Evolutionary conservation across 768 basidiomycete species (phyloP), one percentile per base, ranked within the genome.

Genomic region (Epithele typhae): DNA sequence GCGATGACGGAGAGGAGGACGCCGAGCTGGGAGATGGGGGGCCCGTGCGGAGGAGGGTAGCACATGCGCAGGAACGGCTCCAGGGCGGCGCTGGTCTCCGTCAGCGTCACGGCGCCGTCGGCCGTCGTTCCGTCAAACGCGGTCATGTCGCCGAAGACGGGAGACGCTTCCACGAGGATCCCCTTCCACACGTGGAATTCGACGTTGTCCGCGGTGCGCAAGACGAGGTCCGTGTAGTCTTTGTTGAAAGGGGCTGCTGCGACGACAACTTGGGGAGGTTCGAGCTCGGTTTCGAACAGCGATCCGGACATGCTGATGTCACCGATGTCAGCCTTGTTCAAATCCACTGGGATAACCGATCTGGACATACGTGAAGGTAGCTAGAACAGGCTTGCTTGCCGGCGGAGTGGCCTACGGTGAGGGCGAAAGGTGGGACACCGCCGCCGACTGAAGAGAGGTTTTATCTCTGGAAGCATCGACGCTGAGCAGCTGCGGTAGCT

Each of bases 121-220:
- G 47, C 38, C 2, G 42, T 34, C 2, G 57, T 48, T 27, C 51
- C 55, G 5, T 54, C 53, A 21, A 57, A 35, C 25, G 45, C 39
- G 49, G 58, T 49, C 54, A 60, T 52, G 46, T 52, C 53, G 14
- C 53, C 47, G 43, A 56, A 56, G 35, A 56, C 45, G 38, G 34
- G 45, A 9, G 55, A 56, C 4, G 51, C 48, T 27, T 52, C 45
- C 22, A 48, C 46, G 30, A 56, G 46, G 11, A 56, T 50, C n/a
- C 37, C 33, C 23, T 45, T 40, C 21, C 51, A 46, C 10, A 56
- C 52, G 24, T 48, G 43, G 40, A 53, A 56, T 42, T 52, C 51
- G 43, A 53, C 55, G 34, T 51, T 39, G 49, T 56, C 51, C 27
- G 43, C 47, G 9, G 52, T 19, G 25, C 51, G 42, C 23, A 56